These are phyloP conservation scores for Delonix regia DNA, from an alignment of 306 rosid species.

Conservation along the genomic window DNA sequence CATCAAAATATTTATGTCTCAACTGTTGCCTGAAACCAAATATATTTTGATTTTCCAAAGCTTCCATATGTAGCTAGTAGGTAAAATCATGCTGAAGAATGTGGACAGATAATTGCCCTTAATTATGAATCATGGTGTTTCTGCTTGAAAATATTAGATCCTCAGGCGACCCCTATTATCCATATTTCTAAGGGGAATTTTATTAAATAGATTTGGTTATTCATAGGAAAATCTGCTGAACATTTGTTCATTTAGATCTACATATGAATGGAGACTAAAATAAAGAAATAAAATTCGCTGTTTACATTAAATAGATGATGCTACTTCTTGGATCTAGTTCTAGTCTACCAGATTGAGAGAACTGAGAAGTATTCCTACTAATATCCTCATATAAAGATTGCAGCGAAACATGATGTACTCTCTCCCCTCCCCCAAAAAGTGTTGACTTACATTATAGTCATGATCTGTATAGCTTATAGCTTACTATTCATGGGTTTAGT, in stretches of 20 bases:
- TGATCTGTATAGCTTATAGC: slow-evolving; percentile 8
- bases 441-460: background rate
- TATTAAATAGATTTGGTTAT: background rate
- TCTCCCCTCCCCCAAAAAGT: background rate
- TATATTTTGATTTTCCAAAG: background rate
- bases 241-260: background rate
- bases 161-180: background rate
- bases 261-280: background rate
- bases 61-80: background rate
- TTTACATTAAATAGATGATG: background rate
- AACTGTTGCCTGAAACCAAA: background rate
- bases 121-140: background rate
- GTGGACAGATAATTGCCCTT: background rate
- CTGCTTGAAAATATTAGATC: background rate
- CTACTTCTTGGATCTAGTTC: background rate
- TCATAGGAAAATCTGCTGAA: background rate
- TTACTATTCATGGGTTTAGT: slow-evolving; percentile 31
- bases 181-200: background rate
- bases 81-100: background rate
- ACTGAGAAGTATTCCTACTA: slow-evolving; percentile 25
- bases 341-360: background rate
- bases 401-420: slow-evolving; percentile 25
- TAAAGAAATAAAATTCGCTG: background rate
- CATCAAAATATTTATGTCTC: slow-evolving; percentile 1
- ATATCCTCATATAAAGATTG: slow-evolving; percentile 3